Evolutionary conservation across 2,329 filamentous ascomycete species (phyloP).

Genomic region (Apiospora malaysiana): DNA sequence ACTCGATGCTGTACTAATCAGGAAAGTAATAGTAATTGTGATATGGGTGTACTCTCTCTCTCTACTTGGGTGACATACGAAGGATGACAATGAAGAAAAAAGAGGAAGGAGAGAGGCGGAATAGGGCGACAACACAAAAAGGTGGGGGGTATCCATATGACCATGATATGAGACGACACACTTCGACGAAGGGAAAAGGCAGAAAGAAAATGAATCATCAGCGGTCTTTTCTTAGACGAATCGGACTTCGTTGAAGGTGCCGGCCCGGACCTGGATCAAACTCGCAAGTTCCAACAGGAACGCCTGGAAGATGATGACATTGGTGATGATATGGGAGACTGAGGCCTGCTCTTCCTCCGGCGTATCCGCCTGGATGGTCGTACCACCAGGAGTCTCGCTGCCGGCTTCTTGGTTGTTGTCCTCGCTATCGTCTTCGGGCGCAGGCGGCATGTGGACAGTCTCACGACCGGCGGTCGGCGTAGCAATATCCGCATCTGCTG

Average conservation of each 20-base stretch:
- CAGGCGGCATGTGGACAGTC: not conserved
- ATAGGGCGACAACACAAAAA: not conserved
- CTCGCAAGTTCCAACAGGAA: slow-evolving; percentile 80
- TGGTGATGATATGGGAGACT: slow-evolving; percentile 80
- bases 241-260: slow-evolving; percentile 77
- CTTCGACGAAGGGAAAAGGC: not conserved
- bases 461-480: not conserved
- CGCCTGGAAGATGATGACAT: slow-evolving; percentile 78
- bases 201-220: not conserved
- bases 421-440: not conserved
- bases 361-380: slow-evolving; percentile 30
- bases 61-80: not conserved
- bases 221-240: slow-evolving; percentile 50
- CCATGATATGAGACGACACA: not conserved
- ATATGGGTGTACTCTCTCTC: not conserved
- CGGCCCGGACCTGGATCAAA: slow-evolving; percentile 75
- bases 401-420: not conserved
- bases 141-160: not conserved
- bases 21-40: not conserved
- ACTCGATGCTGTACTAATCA: not conserved
- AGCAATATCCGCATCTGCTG: not conserved
- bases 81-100: not conserved
- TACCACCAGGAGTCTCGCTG: slow-evolving; percentile 18
- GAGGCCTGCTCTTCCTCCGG: slow-evolving; percentile 57
- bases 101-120: not conserved